A percentile compares a stretch with the other conserved stretches of the same genome.
phyloP scores from a whole-genome alignment of 2,329 filamentous ascomycete species.

The Macrophomina tecta region DNA sequence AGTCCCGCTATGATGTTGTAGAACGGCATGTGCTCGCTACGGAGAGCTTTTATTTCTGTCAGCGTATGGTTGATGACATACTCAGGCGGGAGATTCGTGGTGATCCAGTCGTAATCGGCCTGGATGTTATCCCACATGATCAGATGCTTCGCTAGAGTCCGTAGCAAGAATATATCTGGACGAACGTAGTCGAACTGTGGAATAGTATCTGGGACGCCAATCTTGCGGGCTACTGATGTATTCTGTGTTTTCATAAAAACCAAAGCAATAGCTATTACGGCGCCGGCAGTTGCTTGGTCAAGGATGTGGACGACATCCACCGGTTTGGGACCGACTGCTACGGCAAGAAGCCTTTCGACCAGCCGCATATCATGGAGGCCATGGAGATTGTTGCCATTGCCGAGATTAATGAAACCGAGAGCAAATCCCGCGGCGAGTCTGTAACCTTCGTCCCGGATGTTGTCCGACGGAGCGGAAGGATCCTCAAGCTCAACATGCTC shows the following conservation, averaged over 20 bases:
- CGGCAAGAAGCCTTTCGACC: constrained; percentile 82
- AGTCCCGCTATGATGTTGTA: constrained; percentile 91
- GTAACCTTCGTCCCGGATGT: constrained; percentile 92
- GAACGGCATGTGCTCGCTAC: constrained; percentile 85
- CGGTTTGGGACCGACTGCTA: constrained; percentile 88
- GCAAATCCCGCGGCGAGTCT: constrained; percentile 92
- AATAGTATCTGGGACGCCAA: constrained; percentile 88
- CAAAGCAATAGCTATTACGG: constrained; percentile 84
- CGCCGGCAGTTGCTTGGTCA: constrained; percentile 91
- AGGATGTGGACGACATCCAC: constrained; percentile 91
- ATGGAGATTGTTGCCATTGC: constrained; percentile 84
- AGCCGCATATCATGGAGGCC: constrained; percentile 93
- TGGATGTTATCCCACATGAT: constrained; percentile 91
- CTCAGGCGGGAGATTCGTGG: constrained; percentile 71
- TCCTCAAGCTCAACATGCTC: constrained; percentile 87
- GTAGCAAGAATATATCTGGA: constrained; percentile 87
- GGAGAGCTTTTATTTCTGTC: constrained; percentile 65
- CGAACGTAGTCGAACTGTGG: constrained; percentile 95
- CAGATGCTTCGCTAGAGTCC: constrained; percentile 86
- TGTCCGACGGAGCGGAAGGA: constrained; percentile 69
- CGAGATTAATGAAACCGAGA: constrained; percentile 91
- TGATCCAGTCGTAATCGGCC: constrained; percentile 76
- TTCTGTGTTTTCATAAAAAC: constrained; percentile 99
- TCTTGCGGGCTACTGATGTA: constrained; percentile 81
- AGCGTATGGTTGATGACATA: constrained; percentile 71